Evolutionary conservation across 768 basidiomycete genomes (phyloP), one percentile per base, ranked within the genome.

Genomic region (Lactarius vividus): DNA sequence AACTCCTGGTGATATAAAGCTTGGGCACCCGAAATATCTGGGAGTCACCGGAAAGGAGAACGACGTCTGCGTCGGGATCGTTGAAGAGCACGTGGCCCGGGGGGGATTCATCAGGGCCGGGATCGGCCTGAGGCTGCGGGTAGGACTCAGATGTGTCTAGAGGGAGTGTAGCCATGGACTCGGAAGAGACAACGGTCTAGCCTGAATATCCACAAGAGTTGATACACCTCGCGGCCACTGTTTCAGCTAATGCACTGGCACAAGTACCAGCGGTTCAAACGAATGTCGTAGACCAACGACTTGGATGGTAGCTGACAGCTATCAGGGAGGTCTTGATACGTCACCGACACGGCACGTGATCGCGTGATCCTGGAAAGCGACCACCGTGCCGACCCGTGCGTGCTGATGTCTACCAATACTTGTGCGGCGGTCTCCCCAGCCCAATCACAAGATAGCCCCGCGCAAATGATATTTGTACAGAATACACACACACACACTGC

Each of bases 11-110:
- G 40, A 85, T 69, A 40, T 81, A 76, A 53, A 79, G 65, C 54
- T 76, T 79, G 70, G 80, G 78, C 35, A 84, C 74, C 44, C 77
- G 79, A 70, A 84, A 84, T 10, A 75, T 69, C 3, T 78, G 76
- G 9, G 75, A 77, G 62, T 84, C 82, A 2, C 75, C 70, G 8
- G 82, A 78, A 52, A 76, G 76, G 42, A 84, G 72, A 44, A 80
- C 73, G 64, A 82, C 70, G 64, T 83, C 80, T 10, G 79, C 80
- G 20, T 79, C 77, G 20, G 62, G 71, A 53, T 79, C 29, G 18
- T 65, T 18, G n/a, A 61, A 31, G n/a, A 40, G n/a, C 1, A n/a
- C 23, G 20, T 42, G 16, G 11, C 4, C 35, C 35, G 11, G 9
- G 6, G 61, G 46, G 5, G 23, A 1, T 28, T 52, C 13, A 26